Evolutionary conservation across 2,329 filamentous ascomycete genomes (phyloP), one percentile per base, ranked within the genome.

Genomic region (Nemania sp.): DNA sequence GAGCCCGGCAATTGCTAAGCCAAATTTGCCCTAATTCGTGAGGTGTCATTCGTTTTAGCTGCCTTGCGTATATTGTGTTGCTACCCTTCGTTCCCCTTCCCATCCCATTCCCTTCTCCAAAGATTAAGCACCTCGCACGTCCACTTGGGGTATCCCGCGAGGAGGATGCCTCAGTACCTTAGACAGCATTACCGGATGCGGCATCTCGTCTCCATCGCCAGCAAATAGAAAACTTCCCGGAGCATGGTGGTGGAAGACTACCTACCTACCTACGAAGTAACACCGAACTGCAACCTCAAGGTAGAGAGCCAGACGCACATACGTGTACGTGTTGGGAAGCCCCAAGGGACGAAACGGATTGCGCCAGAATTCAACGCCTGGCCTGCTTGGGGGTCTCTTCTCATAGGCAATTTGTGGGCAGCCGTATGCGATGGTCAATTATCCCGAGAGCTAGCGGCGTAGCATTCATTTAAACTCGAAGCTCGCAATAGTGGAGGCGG

Each of bases 81-180:
- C 42, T 45, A 20, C 21, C 25, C 25, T 29, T 29, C 20, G 25
- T 21, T 35, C 13, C 45, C 39, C 9, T 45, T 21, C 7, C 20
- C 17, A n/a, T 20, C 42, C 17, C 13, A 9, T 20, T 5, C 20
- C 2, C 32, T 32, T 46, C 57, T 47, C 57, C 34, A 47, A 17
- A 32, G 47, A 29, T 29, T 29, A 29, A 29, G 25, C 25, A 29
- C 25, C 4, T 29, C 25, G 60, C 50, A 54, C 32, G 32, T 46
- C 57, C 53, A 4, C 11, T 60, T 63, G 39, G 43, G 53, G 57
- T 63, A 63, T 60, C 45, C 60, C 60, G 60, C 29, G 34, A 32
- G 15, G 17, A 34, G 32, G 46, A 46, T 34, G 39, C 6, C 7
- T 37, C 15, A 40, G 35, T 32, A 43, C 42, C n/a, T n/a, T n/a